A percentile compares a stretch with the other conserved stretches of the same genome.
These are phyloP conservation scores for Penicillium sumatraense DNA, from an alignment of 2,329 filamentous ascomycete species.

Conservation along the genomic window DNA sequence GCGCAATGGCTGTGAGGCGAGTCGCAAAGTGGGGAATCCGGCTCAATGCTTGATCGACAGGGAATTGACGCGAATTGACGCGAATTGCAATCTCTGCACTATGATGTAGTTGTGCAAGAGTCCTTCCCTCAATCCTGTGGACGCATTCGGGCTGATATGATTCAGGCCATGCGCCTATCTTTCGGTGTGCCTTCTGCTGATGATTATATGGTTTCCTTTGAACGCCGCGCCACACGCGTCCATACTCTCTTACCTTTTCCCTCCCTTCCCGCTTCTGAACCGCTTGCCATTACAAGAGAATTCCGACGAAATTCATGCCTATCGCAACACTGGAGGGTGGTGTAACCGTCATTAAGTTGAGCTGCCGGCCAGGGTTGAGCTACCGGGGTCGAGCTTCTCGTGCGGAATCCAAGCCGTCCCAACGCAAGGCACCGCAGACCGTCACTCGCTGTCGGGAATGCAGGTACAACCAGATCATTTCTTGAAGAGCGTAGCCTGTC, in stretches of 20 bases:
- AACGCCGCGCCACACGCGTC: not conserved
- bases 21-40: slow-evolving; percentile 5
- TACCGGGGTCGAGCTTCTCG: slow-evolving; percentile 2
- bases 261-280: not conserved
- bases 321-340: not conserved
- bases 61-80: not conserved
- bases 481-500: not conserved
- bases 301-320: not conserved
- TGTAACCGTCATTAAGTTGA: not conserved
- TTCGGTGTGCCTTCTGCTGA: not conserved
- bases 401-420: slow-evolving; percentile 7
- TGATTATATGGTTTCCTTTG: not conserved
- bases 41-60: slow-evolving; percentile 2
- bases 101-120: not conserved
- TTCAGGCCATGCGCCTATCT: not conserved
- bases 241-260: not conserved
- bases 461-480: slow-evolving; percentile 16
- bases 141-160: not conserved
- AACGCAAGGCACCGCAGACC: slow-evolving; percentile 10
- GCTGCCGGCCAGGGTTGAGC: not conserved
- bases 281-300: not conserved
- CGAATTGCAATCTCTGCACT: not conserved
- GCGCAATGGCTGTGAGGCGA: slow-evolving; percentile 2
- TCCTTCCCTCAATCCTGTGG: not conserved
- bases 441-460: slow-evolving; percentile 8